These are phyloP conservation scores for Elymus sibiricus DNA, from an alignment of 176 grass and related monocot species.

Conservation along the genomic window DNA sequence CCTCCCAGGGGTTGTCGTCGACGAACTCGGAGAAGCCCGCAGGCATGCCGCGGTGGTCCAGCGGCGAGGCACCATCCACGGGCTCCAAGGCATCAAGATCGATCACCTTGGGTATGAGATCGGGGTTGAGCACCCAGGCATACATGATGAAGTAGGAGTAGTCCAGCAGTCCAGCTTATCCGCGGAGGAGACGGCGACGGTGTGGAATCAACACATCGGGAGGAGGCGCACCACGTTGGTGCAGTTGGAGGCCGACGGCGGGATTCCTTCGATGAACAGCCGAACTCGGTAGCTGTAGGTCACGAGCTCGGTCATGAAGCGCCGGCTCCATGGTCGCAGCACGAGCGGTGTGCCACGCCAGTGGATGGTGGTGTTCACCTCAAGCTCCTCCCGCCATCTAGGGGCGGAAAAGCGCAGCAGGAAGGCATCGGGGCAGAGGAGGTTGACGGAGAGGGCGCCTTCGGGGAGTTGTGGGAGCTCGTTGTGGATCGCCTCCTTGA, in stretches of 20 bases:
- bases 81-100: background rate
- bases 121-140: background rate
- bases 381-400: too few relatives aligned
- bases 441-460: background rate
- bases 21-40: background rate
- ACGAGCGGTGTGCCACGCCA: background rate
- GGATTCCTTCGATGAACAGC: background rate
- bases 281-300: background rate
- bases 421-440: background rate
- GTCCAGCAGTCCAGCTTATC: too few relatives aligned
- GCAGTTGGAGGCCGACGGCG: too few relatives aligned
- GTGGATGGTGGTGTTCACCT: background rate
- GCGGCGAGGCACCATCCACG: background rate
- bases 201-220: too few relatives aligned
- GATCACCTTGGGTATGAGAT: background rate
- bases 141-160: too few relatives aligned
- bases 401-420: background rate
- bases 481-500: background rate
- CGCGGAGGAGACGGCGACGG: too few relatives aligned
- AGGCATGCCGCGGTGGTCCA: background rate
- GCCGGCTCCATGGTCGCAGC: background rate
- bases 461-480: background rate
- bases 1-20: background rate
- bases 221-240: too few relatives aligned
- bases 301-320: background rate